Base-by-base conservation (phyloP, 2,329 filamentous ascomycete genomes). In the Exophiala lecanii-corni region DNA sequence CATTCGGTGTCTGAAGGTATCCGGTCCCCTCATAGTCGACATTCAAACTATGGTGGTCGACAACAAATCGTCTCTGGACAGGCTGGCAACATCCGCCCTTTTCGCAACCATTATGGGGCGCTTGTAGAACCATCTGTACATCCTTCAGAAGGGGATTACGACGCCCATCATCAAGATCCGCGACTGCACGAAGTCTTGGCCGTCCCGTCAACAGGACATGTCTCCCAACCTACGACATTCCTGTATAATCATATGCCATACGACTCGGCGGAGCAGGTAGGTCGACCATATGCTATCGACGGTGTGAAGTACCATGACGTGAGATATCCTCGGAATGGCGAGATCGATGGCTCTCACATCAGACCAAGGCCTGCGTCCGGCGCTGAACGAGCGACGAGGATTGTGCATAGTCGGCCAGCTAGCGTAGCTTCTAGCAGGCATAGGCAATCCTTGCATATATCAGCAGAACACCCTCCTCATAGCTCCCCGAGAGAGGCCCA, bases 131-230 rank as follows among this genome's bases (percentile, higher is more conserved):
- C 40, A 15, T 39, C 54, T 25, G 61, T 62, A 21, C 62, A 64
- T 43, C 56, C 62, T 7, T 60, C 55, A 2, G 67, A 72, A 41
- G 67, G 73, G 54, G 72, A 74, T 50, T 74, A 74, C 56, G 68
- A 72, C 55, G 67, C 68, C 21, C 65, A 65, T 42, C 7, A 6
- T 12, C 6, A 6, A 6, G 7, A 26, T 6, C 23, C 23, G 6
- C 23, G 23, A 6, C 23, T 26, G 23, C 12, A 26, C 12, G 12
- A 26, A 26, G 12, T 6, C 6, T 12, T 6, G 23, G 7, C 23
- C 12, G n/a, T n/a, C n/a, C 23, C 23, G 12, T 26, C 23, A 12
- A 12, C 23, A 26, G 23, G 23, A 26, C 23, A 26, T 26, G 23
- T 6, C 12, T 6, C 23, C 23, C 7, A 7, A 7, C 7, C 6